Evolutionary conservation across 2,329 filamentous ascomycete genomes (phyloP), one percentile per base, ranked within the genome.

Genomic region (Capronia coronata): DNA sequence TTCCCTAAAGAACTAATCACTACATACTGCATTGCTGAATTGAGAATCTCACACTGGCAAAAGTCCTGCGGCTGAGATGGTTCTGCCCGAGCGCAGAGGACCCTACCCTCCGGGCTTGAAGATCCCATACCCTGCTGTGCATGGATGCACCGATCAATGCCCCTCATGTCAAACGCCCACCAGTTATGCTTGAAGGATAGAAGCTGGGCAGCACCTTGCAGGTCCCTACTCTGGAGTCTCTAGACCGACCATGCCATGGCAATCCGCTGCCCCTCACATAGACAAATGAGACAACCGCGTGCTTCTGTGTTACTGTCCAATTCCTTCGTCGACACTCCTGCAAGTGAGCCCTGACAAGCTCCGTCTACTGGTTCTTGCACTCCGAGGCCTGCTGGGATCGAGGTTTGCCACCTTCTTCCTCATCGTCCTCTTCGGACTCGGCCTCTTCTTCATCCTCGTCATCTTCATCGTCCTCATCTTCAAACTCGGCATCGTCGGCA

Each of bases 381-480:
- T 95, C 89, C 60, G 89, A 87, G 73, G 94, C 88, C 74, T 93
- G 88, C 78, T 94, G 94, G 51, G 89, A 88, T 22, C 57, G 51
- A 30, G 58, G 58, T 42, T 61, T 59, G n/a, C 58, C 75, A 42
- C 77, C 75, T 38, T 75, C 75, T 54, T 77, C 59, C 37, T 67
- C 54, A 64, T 68, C 83, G 66, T 87, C 86, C 57, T 90, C 86
- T 50, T 90, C 86, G 46, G 67, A 62, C 42, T 72, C 69, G 27
- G 85, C 84, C 54, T 90, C 85, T 63, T 84, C 87, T 54, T 94
- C 87, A 58, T 90, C 86, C 46, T 94, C 90, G 48, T 94, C 89
- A 51, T 96, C 90, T 45, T 96, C 91, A 14, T 94, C 88, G 22
- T 96, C 90, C 45, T 94, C 90, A 52, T 91, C 86, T 59, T 86